These are phyloP conservation scores for Cruciata laevipes DNA, from an alignment of 257 asterid species.

Conservation along the genomic window DNA sequence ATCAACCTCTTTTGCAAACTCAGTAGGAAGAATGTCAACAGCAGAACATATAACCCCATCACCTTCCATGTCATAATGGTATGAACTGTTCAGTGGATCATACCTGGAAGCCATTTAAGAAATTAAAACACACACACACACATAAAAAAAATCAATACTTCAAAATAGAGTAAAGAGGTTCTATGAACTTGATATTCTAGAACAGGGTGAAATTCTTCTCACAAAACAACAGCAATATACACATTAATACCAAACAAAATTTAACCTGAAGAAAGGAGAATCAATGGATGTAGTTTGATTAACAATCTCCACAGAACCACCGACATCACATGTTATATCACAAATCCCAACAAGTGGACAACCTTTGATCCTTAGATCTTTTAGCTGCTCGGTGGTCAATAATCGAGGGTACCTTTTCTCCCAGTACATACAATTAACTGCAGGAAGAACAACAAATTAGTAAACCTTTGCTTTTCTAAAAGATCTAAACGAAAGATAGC, in stretches of 20 bases:
- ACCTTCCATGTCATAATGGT: conserved; percentile 78
- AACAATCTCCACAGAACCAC: conserved; percentile 81
- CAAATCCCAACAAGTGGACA: conserved; percentile 82
- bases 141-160: background rate
- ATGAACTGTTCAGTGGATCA: conserved; percentile 58
- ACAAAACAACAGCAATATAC: background rate
- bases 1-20: conserved; percentile 86
- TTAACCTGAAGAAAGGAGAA: conserved; percentile 90
- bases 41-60: conserved; percentile 78
- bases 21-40: conserved; percentile 95
- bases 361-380: conserved; percentile 55
- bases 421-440: conserved; percentile 99
- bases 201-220: background rate
- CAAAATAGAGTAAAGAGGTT: background rate
- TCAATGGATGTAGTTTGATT: conserved; percentile 70
- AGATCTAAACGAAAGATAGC: background rate
- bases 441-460: conserved; percentile 10
- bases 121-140: background rate
- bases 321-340: conserved; percentile 87
- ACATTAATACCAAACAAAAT: conserved; percentile 1
- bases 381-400: conserved; percentile 58
- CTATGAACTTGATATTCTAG: background rate
- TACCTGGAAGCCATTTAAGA: conserved; percentile 42
- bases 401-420: conserved; percentile 83
- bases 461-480: background rate